A percentile compares a stretch with the other conserved stretches of the same genome.
These are phyloP conservation scores for Amesomyces nigricolor DNA, from an alignment of 2,329 filamentous ascomycete species.

Conservation along the genomic window DNA sequence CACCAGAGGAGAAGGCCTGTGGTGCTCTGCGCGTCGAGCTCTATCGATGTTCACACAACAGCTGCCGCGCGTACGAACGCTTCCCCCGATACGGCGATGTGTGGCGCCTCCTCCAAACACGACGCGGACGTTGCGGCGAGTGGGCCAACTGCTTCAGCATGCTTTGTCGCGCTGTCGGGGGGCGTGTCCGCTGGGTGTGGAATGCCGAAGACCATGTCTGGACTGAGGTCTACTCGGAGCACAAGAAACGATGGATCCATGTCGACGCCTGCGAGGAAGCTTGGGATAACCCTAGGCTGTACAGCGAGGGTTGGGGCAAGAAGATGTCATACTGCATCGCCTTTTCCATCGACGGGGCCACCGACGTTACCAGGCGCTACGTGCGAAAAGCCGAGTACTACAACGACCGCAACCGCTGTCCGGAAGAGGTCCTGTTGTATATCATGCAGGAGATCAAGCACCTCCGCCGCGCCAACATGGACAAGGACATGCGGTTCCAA, in stretches of 20 bases:
- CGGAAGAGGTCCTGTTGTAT: constrained; percentile 86
- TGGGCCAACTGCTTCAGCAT: constrained; percentile 99
- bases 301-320: constrained; percentile 92
- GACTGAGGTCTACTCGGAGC: constrained; percentile 95
- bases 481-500: constrained; percentile 77
- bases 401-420: constrained; percentile 68
- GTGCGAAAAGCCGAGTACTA: constrained; percentile 68
- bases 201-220: constrained; percentile 96
- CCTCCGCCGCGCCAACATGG: constrained; percentile 75
- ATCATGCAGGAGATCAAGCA: constrained; percentile 88
- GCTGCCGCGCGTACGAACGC: constrained; percentile 74
- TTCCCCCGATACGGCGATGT: constrained; percentile 95
- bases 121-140: constrained; percentile 82
- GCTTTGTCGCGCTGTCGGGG: constrained; percentile 89
- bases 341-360: constrained; percentile 82
- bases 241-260: constrained; percentile 92
- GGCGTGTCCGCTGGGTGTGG: constrained; percentile 94
- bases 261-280: constrained; percentile 91
- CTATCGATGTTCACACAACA: constrained; percentile 74
- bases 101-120: constrained; percentile 82
- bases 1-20: constrained; percentile 81
- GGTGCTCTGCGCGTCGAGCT: constrained; percentile 84
- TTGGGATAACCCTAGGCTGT: constrained; percentile 90
- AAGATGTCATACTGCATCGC: constrained; percentile 97
- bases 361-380: constrained; percentile 61